Percentiles rank a stretch among this genome's conserved stretches.
phyloP scores from a whole-genome alignment of 805 yeast genomes.

The Ascoidea rubescens region DNA sequence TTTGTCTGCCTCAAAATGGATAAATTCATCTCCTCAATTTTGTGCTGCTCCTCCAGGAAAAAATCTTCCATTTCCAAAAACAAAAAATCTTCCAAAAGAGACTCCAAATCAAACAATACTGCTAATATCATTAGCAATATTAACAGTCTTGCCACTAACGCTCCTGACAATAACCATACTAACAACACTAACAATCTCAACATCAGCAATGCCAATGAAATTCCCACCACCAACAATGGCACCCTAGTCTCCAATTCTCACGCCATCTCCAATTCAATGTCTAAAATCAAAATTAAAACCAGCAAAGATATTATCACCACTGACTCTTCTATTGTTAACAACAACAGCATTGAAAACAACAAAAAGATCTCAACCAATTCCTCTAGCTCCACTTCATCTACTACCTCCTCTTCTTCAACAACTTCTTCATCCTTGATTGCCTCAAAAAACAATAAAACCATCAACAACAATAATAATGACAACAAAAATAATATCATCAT shows the following conservation, averaged over 20 bases:
- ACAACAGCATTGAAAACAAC: not conserved
- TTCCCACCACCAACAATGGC: not conserved
- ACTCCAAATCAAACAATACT: not conserved
- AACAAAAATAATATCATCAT: not conserved
- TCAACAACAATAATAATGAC: not conserved
- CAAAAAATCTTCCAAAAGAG: slow-evolving; percentile 5
- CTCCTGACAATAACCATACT: too few relatives aligned
- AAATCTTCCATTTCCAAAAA: slow-evolving; percentile 8
- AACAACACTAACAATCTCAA: too few relatives aligned
- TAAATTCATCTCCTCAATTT: slow-evolving; percentile 19
- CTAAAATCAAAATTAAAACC: too few relatives aligned
- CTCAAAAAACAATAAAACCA: not conserved
- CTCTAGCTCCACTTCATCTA: too few relatives aligned
- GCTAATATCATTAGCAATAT: not conserved
- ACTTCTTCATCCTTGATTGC: not conserved
- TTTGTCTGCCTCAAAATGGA: slow-evolving; percentile 16
- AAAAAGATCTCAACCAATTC: not conserved
- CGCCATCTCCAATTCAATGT: not conserved
- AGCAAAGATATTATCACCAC: not conserved
- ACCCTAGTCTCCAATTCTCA: not conserved
- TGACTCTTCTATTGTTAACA: not conserved
- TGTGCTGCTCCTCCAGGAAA: slow-evolving; percentile 19
- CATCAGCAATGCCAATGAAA: not conserved
- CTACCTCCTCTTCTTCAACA: not conserved
- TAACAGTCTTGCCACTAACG: not conserved